Evolutionary conservation across 768 basidiomycete species (phyloP), one percentile per base, ranked within the genome.

Genomic region (Suillus hirtellus): DNA sequence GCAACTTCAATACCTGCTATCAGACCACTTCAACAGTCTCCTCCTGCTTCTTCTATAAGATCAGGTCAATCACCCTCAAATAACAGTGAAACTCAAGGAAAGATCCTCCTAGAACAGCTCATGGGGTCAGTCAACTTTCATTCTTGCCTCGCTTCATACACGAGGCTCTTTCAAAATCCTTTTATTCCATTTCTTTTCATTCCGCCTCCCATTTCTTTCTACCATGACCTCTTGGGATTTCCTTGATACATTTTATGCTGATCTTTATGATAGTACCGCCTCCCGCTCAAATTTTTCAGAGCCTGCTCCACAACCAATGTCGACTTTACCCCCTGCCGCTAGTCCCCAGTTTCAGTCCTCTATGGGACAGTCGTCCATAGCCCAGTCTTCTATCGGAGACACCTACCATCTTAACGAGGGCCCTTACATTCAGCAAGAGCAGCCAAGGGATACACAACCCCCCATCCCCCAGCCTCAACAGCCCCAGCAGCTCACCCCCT

Each of bases 61-160:
- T 79, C 87, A 15, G 81, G 80, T 60, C 79, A 85, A 61, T 85
- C 86, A 27, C 83, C 86, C 4, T 78, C 83, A 14, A 84, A 82
- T 65, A 72, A 12, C 63, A 85, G 82, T 68, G 89, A 91, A 65
- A 75, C 84, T 0, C 89, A 90, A 72, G 87, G 88, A 63, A 91
- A 92, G 77, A 80, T 87, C 64, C 73, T 93, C 67, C 76, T 94
- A 64, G 92, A 94, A 67, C 89, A 92, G 71, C 79, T 94, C 64
- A 90, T 94, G 87, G 88, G 89, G 92, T 93, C 72, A 77, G 89
- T 81, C 64, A 61, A 35, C 62, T 66, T n/a, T 49, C 35, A 37
- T 37, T 67, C 64, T 37, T 66, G 60, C 65, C 72, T 73, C 74
- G 66, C 72, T 71, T 50, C 63, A 50, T 61, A 67, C 72, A 73